Evolutionary conservation across 495 filamentous ascomycete species (phyloP).

Genomic region (Hypoxylon cercidicola): DNA sequence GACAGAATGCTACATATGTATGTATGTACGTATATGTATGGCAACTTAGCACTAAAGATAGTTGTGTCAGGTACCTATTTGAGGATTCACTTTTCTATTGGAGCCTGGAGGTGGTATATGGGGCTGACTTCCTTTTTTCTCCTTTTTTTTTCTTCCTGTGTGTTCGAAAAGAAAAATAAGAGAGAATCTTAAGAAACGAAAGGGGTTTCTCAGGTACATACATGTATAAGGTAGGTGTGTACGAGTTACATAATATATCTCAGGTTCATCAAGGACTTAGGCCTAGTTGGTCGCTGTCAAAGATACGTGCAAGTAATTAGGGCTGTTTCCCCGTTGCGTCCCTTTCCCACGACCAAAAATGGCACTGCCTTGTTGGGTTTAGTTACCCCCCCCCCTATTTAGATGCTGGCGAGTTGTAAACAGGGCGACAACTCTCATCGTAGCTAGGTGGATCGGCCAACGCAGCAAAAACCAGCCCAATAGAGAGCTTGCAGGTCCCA

Average conservation of each 20-base stretch:
- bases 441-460: constrained; percentile 39
- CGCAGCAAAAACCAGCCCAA: constrained; percentile 39
- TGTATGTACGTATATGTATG: too few species aligned
- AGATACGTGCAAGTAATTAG: constrained; percentile 37
- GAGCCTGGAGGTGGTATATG: not conserved
- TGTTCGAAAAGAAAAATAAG: constrained; percentile 3
- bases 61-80: constrained; percentile 8
- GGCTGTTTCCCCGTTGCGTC: constrained; percentile 29
- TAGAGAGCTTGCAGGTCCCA: constrained; percentile 34
- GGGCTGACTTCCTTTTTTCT: not conserved
- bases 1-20: constrained; percentile 12
- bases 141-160: not conserved
- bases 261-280: not conserved
- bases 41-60: constrained; percentile 13
- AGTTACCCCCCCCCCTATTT: constrained; percentile 5
- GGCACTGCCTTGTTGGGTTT: constrained; percentile 33
- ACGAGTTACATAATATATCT: not conserved
- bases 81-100: not conserved
- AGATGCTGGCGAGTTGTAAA: constrained; percentile 29
- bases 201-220: constrained; percentile 1
- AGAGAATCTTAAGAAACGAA: constrained; percentile 1
- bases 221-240: constrained; percentile 10
- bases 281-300: constrained; percentile 22
- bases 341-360: constrained; percentile 10
- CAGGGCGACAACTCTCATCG: constrained; percentile 32